Conservation (phyloP, 768 basidiomycete genomes). For the Pholiota molesta region DNA sequence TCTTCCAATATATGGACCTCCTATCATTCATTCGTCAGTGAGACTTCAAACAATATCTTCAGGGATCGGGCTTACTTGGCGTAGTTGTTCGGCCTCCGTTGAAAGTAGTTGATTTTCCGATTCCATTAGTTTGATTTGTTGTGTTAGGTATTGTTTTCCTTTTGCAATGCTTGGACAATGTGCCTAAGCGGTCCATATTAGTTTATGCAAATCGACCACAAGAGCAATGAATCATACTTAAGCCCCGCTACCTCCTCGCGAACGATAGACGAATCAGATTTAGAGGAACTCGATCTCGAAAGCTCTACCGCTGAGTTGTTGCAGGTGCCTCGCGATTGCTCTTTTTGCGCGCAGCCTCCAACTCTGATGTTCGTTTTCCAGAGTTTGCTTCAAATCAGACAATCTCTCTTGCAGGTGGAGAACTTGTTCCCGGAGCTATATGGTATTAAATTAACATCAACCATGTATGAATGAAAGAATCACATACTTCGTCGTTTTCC, state of each 20-base stretch:
- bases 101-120: constrained; percentile 74
- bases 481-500: constrained; percentile 16
- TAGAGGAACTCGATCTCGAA: constrained; percentile 41
- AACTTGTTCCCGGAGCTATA: constrained; percentile 31
- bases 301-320: constrained; percentile 34
- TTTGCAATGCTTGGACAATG: constrained; percentile 87
- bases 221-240: constrained; percentile 52
- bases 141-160: constrained; percentile 69
- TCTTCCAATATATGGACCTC: constrained; percentile 80
- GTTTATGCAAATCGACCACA: not conserved
- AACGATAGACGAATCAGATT: constrained; percentile 51
- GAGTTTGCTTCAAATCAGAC: constrained; percentile 28
- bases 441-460: not conserved
- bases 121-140: constrained; percentile 72
- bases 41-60: not conserved
- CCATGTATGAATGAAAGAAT: constrained; percentile 1
- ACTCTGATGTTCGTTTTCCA: constrained; percentile 46
- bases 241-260: constrained; percentile 80
- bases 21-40: constrained; percentile 37
- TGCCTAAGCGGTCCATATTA: constrained; percentile 50
- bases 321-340: constrained; percentile 59
- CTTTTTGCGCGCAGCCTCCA: constrained; percentile 62
- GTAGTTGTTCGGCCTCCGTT: constrained; percentile 71
- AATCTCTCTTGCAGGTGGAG: constrained; percentile 31
- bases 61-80: constrained; percentile 50